A percentile compares a stretch with the other conserved stretches of the same genome.
Conservation (phyloP, 441 rosid genomes). For the Manihot esculenta region DNA sequence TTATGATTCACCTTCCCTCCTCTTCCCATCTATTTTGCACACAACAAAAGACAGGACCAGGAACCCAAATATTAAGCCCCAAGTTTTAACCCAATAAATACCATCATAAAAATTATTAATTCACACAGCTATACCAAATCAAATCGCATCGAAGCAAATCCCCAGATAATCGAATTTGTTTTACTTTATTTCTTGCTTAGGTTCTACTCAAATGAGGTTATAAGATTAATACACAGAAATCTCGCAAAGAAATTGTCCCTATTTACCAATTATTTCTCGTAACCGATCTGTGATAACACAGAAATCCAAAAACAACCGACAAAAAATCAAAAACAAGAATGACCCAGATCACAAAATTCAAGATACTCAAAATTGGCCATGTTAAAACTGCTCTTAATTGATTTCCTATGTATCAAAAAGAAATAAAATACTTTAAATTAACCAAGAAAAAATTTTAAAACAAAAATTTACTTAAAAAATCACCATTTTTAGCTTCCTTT, state of each 20-base stretch:
- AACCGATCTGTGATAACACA: constrained; percentile 39
- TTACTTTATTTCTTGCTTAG: constrained; percentile 31
- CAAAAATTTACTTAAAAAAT: constrained; percentile 1
- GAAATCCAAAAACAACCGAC: constrained; percentile 26
- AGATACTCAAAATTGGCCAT: constrained; percentile 11
- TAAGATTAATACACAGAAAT: constrained; percentile 26
- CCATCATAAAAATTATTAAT: constrained; percentile 24
- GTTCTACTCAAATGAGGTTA: constrained; percentile 35
- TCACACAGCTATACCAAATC: constrained; percentile 26
- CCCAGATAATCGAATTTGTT: constrained; percentile 27
- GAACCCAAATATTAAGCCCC: constrained; percentile 29
- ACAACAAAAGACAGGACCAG: constrained; percentile 20
- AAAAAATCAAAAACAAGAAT: constrained; percentile 15
- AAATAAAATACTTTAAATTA: neutral
- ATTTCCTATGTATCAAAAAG: no score
- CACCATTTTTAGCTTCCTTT: neutral
- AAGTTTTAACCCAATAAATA: constrained; percentile 16
- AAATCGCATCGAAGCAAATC: constrained; percentile 26
- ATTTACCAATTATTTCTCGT: constrained; percentile 25
- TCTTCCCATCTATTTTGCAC: constrained; percentile 71
- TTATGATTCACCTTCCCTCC: constrained; percentile 56
- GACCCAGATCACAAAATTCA: constrained; percentile 41
- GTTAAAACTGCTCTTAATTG: neutral
- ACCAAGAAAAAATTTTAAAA: neutral
- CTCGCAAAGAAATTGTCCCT: constrained; percentile 4